Evolutionary conservation across 192 early-diverging fungal genomes (phyloP).

Genomic region (Obelidium mucronatum): DNA sequence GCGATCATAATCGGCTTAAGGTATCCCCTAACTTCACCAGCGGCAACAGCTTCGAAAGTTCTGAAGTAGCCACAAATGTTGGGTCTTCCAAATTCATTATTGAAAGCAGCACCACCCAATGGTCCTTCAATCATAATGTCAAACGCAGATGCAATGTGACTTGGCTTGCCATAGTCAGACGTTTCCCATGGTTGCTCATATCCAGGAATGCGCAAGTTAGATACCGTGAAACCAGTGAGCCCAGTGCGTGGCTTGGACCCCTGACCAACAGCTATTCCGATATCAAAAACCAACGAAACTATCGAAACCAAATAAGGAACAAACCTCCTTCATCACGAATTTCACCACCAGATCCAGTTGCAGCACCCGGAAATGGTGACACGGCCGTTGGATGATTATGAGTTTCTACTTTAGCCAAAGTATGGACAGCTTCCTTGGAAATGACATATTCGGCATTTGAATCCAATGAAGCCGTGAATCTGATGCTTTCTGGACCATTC

Average conservation of each 20-base stretch:
- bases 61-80: slow-evolving; percentile 96
- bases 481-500: slow-evolving; percentile 71
- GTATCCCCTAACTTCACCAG: slow-evolving; percentile 89
- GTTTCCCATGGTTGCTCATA: slow-evolving; percentile 93
- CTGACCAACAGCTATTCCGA: slow-evolving; percentile 77
- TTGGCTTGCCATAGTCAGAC: slow-evolving; percentile 80
- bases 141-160: slow-evolving; percentile 88
- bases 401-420: slow-evolving; percentile 97
- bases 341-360: slow-evolving; percentile 98
- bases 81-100: slow-evolving; percentile 99
- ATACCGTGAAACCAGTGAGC: slow-evolving; percentile 93
- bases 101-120: slow-evolving; percentile 97
- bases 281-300: background rate
- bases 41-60: slow-evolving; percentile 68
- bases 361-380: slow-evolving; percentile 97
- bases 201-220: slow-evolving; percentile 92
- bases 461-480: slow-evolving; percentile 52
- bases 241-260: slow-evolving; percentile 97
- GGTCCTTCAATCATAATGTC: slow-evolving; percentile 99
- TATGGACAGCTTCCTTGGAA: slow-evolving; percentile 80
- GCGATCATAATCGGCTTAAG: slow-evolving; percentile 99
- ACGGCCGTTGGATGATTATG: slow-evolving; percentile 99
- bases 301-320: background rate
- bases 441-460: slow-evolving; percentile 63
- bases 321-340: slow-evolving; percentile 95